These are phyloP conservation scores for Thelephora terrestris DNA, from an alignment of 1,284 basidiomycete genomes.

Conservation along the genomic window DNA sequence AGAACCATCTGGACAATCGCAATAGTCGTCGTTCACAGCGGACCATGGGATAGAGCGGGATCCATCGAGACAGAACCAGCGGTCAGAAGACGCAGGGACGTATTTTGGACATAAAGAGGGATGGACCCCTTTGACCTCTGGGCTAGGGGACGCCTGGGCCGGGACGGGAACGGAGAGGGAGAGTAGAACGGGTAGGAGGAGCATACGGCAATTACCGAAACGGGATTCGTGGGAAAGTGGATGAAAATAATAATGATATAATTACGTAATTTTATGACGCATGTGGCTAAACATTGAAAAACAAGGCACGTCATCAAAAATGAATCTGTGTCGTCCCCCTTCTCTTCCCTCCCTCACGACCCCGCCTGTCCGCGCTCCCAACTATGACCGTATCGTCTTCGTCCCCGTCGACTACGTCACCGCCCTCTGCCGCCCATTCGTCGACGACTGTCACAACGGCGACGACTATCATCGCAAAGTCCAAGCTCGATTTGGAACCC, in stretches of 20 bases:
- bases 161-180: slow-evolving; percentile 17
- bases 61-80: slow-evolving; percentile 67
- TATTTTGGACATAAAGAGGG: slow-evolving; percentile 21
- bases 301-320: no score
- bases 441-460: no score
- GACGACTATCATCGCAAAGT: neutral
- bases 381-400: neutral
- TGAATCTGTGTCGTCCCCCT: no score
- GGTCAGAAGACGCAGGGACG: slow-evolving; percentile 23
- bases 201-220: neutral
- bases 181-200: slow-evolving; percentile 16
- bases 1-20: slow-evolving; percentile 88
- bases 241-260: neutral
- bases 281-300: neutral
- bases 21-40: slow-evolving; percentile 90
- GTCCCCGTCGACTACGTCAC: neutral
- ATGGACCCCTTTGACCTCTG: slow-evolving; percentile 19
- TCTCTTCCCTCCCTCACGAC: no score
- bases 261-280: neutral
- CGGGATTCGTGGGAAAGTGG: neutral
- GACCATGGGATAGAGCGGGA: slow-evolving; percentile 64
- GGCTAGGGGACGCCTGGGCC: slow-evolving; percentile 2
- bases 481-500: slow-evolving; percentile 77
- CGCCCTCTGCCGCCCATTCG: neutral
- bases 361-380: no score